Evolutionary conservation across 208 protist genomes (phyloP).

Genomic region (Trypanosomatidae sp.): DNA sequence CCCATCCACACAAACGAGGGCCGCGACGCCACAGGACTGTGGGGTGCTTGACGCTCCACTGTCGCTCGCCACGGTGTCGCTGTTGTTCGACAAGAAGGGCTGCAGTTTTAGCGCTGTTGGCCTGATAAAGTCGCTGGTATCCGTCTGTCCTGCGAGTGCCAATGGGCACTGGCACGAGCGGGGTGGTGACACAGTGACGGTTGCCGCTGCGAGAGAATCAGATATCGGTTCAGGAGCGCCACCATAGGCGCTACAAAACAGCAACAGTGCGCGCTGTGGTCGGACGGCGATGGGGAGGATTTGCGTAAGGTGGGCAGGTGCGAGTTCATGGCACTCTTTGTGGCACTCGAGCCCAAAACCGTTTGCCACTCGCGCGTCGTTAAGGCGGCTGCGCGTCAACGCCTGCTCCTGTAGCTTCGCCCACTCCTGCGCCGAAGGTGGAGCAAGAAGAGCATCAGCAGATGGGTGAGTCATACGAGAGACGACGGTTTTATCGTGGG

Average conservation of each 20-base stretch:
- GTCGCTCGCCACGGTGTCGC: not conserved
- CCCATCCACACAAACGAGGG: conserved; percentile 43
- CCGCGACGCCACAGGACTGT: not conserved
- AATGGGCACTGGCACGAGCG: conserved; percentile 1
- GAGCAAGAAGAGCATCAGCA: conserved; percentile 50
- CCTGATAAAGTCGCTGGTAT: not conserved
- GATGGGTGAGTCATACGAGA: conserved; percentile 72
- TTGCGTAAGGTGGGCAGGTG: conserved; percentile 50
- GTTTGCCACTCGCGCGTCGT: conserved; percentile 8
- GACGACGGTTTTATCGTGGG: conserved; percentile 59
- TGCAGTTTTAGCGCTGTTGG: not conserved
- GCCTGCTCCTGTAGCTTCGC: conserved; percentile 37
- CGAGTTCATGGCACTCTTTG: conserved; percentile 51
- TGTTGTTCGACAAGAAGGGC: not conserved
- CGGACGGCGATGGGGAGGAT: conserved; percentile 44
- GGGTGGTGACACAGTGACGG: not conserved
- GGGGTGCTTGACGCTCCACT: not conserved
- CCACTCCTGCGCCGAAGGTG: conserved; percentile 48
- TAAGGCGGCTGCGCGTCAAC: conserved; percentile 3
- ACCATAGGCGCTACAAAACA: conserved; percentile 8
- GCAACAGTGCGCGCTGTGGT: conserved; percentile 33
- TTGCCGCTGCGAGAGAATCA: not conserved
- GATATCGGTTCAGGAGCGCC: not conserved
- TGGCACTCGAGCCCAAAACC: conserved; percentile 53
- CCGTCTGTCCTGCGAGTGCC: not conserved